A percentile compares a stretch with the other conserved stretches of the same genome.
phyloP scores from a whole-genome alignment of 257 asterid genomes.

The Misopates orontium region DNA sequence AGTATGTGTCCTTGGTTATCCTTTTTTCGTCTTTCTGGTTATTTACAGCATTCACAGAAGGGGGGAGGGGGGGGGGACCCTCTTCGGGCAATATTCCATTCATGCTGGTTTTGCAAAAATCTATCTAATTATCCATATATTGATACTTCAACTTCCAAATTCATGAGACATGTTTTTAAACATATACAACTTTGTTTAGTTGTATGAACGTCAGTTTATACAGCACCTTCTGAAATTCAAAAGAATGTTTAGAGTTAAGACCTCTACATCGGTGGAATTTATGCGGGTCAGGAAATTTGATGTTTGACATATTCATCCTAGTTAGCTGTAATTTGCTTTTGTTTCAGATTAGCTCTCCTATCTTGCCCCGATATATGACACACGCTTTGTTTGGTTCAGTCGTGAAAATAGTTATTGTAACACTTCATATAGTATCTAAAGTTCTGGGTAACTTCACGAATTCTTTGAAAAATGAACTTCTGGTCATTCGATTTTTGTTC shows the following conservation, averaged over 20 bases:
- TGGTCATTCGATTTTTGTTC: too few species aligned
- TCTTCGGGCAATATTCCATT: not conserved
- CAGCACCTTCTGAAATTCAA: not conserved
- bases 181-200: not conserved
- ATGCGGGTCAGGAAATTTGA: not conserved
- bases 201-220: too few species aligned
- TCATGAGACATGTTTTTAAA: not conserved
- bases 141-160: not conserved
- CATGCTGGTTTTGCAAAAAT: not conserved
- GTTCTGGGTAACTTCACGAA: not conserved
- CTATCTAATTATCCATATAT: not conserved
- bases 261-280: not conserved
- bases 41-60: not conserved
- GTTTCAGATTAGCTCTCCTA: too few species aligned
- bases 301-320: too few species aligned
- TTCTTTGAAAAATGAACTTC: not conserved
- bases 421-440: too few species aligned
- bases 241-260: too few species aligned
- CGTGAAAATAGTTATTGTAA: too few species aligned
- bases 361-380: not conserved
- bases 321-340: too few species aligned
- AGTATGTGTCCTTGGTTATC: constrained; percentile 1
- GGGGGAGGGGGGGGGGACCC: too few species aligned
- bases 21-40: not conserved
- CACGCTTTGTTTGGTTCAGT: too few species aligned